Evolutionary conservation across 257 asterid genomes (phyloP), one percentile per base, ranked within the genome.

Genomic region (Nicotiana tomentosiformis): DNA sequence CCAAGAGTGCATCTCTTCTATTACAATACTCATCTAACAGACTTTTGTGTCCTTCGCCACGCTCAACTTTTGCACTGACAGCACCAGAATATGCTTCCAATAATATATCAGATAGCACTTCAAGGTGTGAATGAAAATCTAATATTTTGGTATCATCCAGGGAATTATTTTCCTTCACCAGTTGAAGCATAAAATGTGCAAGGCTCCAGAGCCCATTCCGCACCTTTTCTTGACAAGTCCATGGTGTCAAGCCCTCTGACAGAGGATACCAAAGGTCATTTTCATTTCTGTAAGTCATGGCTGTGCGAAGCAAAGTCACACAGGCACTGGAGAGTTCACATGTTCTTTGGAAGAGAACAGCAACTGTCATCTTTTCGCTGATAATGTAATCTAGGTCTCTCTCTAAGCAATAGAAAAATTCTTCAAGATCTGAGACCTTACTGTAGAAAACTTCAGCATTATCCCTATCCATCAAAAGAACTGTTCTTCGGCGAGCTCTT

Each of bases 401-500:
- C 88, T 93, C 98, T 85, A 96, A 86, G 93, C 97, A 92, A 86
- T 88, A 88, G 88, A 94, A 96, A 62, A 93, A 80, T 88, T 96
- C 97, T 89, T 93, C 96, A 58, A 94, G 91, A 80, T 93, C 97
- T 76, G 99, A 94, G 83, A 96, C 98, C 88, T 90, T 96, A 78
- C 98, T 96, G 81, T 92, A 95, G 84, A 95, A 95, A 78, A 95
- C 99, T 91, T 95, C 99, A 84, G 97, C 94, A 88, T 93, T 96
- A 70, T 96, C 98, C 86, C 98, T 96, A 86, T 96, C 99, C 98
- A 96, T 96, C 92, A 96, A 82, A 83, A 96, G 97, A 87, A 96
- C 97, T 58, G 98, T 91, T 86, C 86, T 91, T 62, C 97, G 86
- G 49, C 99, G 98, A 67, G 98, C 91, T 89, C 89, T 91, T 86